Evolutionary conservation across 176 grass and related monocot genomes (phyloP).

Genomic region (Zoysia japonica): DNA sequence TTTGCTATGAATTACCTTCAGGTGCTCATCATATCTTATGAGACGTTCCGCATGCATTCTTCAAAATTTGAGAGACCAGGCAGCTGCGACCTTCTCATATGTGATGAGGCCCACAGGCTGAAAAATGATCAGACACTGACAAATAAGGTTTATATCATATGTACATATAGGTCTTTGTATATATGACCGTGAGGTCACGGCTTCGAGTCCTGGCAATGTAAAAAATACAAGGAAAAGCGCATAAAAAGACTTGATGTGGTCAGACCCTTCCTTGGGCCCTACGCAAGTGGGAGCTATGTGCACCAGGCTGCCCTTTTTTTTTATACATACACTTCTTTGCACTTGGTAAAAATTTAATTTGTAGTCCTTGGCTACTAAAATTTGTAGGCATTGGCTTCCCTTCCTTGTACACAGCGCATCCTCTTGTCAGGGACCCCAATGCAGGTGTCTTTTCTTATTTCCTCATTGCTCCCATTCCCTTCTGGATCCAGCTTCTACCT

Average conservation of each 20-base stretch:
- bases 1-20: conserved; percentile 45
- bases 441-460: conserved; percentile 63
- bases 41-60: conserved; percentile 98
- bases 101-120: conserved; percentile 92
- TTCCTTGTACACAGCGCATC: conserved; percentile 86
- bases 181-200: too few species aligned
- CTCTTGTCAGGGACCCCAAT: conserved; percentile 95
- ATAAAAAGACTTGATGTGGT: too few species aligned
- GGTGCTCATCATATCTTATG: conserved; percentile 97
- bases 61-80: conserved; percentile 85
- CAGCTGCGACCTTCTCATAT: conserved; percentile 96
- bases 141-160: conserved; percentile 68
- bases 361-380: conserved; percentile 63
- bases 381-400: conserved; percentile 75
- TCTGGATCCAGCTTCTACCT: neutral
- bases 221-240: too few species aligned
- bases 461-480: neutral
- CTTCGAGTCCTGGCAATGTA: too few species aligned
- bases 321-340: conserved; percentile 12
- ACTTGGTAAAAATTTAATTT: conserved; percentile 27
- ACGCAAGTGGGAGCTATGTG: too few species aligned
- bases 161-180: neutral
- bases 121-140: conserved; percentile 98
- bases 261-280: too few species aligned
- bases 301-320: too few species aligned